A percentile compares a stretch with the other conserved stretches of the same genome.
phyloP scores from a whole-genome alignment of 768 basidiomycete genomes.

The Pisolithus orientalis region DNA sequence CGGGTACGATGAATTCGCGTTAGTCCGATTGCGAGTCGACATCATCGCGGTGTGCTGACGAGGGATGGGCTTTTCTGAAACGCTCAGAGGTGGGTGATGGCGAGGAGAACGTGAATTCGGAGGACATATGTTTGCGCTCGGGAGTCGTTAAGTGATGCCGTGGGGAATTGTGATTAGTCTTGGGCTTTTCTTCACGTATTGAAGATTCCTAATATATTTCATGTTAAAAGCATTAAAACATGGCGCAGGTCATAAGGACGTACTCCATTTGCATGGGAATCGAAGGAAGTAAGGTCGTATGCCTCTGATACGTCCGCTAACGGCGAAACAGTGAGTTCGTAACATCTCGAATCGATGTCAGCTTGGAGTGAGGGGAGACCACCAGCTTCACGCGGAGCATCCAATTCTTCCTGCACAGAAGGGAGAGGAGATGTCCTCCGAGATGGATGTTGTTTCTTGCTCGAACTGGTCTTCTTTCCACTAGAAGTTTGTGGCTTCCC shows the following conservation, averaged over 20 bases:
- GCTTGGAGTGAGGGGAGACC: slow-evolving; percentile 38
- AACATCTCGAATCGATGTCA: slow-evolving; percentile 66
- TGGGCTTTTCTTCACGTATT: slow-evolving; percentile 25
- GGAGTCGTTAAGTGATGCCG: slow-evolving; percentile 57
- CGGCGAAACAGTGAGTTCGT: slow-evolving; percentile 73
- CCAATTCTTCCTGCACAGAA: slow-evolving; percentile 50
- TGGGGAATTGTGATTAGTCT: slow-evolving; percentile 43
- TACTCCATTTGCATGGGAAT: slow-evolving; percentile 43
- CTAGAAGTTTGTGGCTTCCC: slow-evolving; percentile 24
- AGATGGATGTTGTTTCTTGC: slow-evolving; percentile 26
- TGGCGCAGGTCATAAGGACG: slow-evolving; percentile 13
- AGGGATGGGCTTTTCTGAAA: slow-evolving; percentile 38
- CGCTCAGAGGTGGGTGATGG: slow-evolving; percentile 59
- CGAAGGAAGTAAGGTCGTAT: slow-evolving; percentile 41
- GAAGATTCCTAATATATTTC: slow-evolving; percentile 40
- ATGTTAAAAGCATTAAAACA: background rate
- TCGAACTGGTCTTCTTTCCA: slow-evolving; percentile 35
- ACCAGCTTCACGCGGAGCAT: slow-evolving; percentile 22
- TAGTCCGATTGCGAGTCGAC: slow-evolving; percentile 15
- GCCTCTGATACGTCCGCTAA: slow-evolving; percentile 72
- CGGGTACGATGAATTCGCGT: slow-evolving; percentile 2
- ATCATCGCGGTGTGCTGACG: slow-evolving; percentile 21
- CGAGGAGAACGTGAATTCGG: slow-evolving; percentile 74
- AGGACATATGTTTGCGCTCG: slow-evolving; percentile 65
- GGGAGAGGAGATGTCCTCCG: slow-evolving; percentile 56